Evolutionary conservation across 139 green algal species (phyloP), one percentile per base, ranked within the genome.

Genomic region (Coelastrella sp.): DNA sequence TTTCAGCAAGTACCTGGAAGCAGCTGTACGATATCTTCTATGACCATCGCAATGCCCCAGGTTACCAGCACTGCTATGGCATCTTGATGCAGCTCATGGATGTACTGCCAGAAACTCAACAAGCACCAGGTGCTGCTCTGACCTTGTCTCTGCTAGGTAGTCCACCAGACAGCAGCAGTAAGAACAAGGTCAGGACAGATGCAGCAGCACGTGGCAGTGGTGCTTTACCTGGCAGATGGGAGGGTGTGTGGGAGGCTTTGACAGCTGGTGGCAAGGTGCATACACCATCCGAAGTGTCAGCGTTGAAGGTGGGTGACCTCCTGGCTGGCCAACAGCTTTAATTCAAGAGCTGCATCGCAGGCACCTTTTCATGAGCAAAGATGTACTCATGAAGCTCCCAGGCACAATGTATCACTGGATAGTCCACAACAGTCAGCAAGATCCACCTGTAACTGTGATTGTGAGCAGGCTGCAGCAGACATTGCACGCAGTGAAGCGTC

Each of bases 61-160:
- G 45, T 30, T 66, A 80, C 32, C 72, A 80, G 27, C 72, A 80
- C 17, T 80, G 72, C 72, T 80, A 80, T 30, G 72, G 43, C 19
- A 67, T 48, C 4, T 19, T 80, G 27, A 3, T 80, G 2, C 45
- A 64, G 30, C 48, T 80, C 13, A 11, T 34, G 32, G 72, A 80
- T 17, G 30, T 48, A 15, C 32, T 80, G 48, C 72, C 72, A 34
- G 72, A 80, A n/a, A 34, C 66, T 45, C 45, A 32, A 4, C 72
- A 53, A 66, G 13, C 43, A 51, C 5, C 40, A 32, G 6, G 66
- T 4, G 41, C 32, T 34, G 15, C 13, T 23, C n/a, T 4, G 38
- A 2, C 8, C 48, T 57, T 57, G n/a, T n/a, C n/a, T n/a, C n/a
- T n/a, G n/a, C n/a, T n/a, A n/a, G n/a, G n/a, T n/a, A n/a, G n/a